These are phyloP conservation scores for Melampsora larici-populina DNA, from an alignment of 1,284 basidiomycete species.

Conservation along the genomic window DNA sequence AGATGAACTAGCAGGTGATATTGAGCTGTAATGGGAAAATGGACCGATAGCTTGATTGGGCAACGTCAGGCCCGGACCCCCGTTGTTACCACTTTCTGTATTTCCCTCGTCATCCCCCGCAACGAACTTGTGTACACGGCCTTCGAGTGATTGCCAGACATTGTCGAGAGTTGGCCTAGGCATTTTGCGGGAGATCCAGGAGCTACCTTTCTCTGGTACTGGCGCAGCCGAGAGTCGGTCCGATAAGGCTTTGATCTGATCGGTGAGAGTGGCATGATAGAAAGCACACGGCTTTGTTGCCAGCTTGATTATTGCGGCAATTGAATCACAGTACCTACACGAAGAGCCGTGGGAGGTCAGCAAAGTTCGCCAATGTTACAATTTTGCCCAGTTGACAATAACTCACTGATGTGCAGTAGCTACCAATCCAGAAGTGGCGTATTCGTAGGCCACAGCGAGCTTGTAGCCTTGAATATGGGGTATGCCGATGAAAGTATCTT, in stretches of 20 bases:
- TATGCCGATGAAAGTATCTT: slow-evolving; percentile 76
- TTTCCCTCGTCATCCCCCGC: slow-evolving; percentile 68
- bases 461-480: slow-evolving; percentile 86
- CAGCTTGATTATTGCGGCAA: slow-evolving; percentile 64
- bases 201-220: slow-evolving; percentile 65
- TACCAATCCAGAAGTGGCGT: slow-evolving; percentile 67
- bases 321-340: slow-evolving; percentile 85
- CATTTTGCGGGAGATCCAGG: slow-evolving; percentile 69
- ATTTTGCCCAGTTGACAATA: not conserved
- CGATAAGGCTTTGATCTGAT: slow-evolving; percentile 74
- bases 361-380: not conserved
- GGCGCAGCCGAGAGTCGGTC: slow-evolving; percentile 77
- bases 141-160: slow-evolving; percentile 88
- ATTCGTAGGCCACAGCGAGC: slow-evolving; percentile 58
- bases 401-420: slow-evolving; percentile 69
- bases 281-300: slow-evolving; percentile 65
- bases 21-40: slow-evolving; percentile 90
- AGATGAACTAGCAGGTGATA: slow-evolving; percentile 66
- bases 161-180: slow-evolving; percentile 82
- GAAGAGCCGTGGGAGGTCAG: not conserved
- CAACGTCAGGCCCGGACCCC: slow-evolving; percentile 47
- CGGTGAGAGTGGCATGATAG: slow-evolving; percentile 66
- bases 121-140: slow-evolving; percentile 92
- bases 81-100: slow-evolving; percentile 51
- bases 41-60: slow-evolving; percentile 64